These are phyloP conservation scores for Juglanconis sp. DNA, from an alignment of 2,329 filamentous ascomycete genomes.

Conservation along the genomic window DNA sequence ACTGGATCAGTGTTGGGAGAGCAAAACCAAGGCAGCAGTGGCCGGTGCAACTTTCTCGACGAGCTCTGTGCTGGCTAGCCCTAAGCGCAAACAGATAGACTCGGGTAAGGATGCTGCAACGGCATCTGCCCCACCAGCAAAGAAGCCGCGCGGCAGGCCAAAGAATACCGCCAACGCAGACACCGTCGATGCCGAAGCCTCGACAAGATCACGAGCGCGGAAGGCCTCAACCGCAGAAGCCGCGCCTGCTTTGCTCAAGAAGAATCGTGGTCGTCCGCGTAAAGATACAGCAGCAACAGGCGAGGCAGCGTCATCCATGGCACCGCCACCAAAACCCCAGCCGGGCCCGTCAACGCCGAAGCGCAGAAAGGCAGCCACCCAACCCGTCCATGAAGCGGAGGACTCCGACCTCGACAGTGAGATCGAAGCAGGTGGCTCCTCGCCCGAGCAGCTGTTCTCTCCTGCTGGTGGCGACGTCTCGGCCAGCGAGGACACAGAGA, in stretches of 20 bases:
- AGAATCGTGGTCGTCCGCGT: no score
- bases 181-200: slow-evolving; percentile 30
- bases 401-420: slow-evolving; percentile 46
- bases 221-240: not conserved
- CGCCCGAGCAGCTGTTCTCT: slow-evolving; percentile 39
- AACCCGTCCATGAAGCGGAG: slow-evolving; percentile 43
- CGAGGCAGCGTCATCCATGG: not conserved
- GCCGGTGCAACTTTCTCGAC: slow-evolving; percentile 18
- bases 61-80: slow-evolving; percentile 15
- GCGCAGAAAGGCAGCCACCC: slow-evolving; percentile 22
- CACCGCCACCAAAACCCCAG: slow-evolving; percentile 20
- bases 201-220: not conserved
- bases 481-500: slow-evolving; percentile 42
- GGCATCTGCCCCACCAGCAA: not conserved
- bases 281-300: slow-evolving; percentile 24
- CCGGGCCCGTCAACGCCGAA: slow-evolving; percentile 27
- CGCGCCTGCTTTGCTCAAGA: not conserved
- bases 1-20: slow-evolving; percentile 68
- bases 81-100: slow-evolving; percentile 18
- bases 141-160: slow-evolving; percentile 31
- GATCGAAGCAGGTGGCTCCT: slow-evolving; percentile 27
- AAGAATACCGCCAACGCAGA: slow-evolving; percentile 27
- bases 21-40: slow-evolving; percentile 39
- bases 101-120: not conserved
- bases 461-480: slow-evolving; percentile 40